Conservation (phyloP, 2,329 filamentous ascomycete species). For the Epichloe coenophiala region DNA sequence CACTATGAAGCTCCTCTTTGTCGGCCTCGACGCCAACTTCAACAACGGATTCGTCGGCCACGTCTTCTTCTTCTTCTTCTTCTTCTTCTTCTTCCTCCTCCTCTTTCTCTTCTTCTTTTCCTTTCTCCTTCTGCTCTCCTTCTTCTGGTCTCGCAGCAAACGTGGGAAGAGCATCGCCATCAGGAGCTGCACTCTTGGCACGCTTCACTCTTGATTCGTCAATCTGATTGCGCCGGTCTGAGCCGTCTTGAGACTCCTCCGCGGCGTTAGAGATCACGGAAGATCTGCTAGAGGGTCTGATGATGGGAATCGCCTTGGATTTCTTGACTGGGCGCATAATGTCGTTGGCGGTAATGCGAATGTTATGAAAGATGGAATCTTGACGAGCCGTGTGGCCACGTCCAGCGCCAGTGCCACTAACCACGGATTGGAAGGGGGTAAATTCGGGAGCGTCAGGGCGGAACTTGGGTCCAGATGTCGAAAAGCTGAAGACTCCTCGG, state of each 20-base stretch:
- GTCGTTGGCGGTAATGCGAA: constrained; percentile 48
- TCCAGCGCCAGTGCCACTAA: constrained; percentile 32
- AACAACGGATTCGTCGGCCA: not conserved
- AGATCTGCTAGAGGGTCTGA: constrained; percentile 47
- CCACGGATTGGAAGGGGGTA: constrained; percentile 43
- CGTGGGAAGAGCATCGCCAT: constrained; percentile 59
- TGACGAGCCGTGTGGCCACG: constrained; percentile 29
- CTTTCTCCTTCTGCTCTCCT: constrained; percentile 4
- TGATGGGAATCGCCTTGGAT: constrained; percentile 74
- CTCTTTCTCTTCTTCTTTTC: constrained; percentile 4
- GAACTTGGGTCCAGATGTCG: constrained; percentile 52
- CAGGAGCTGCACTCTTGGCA: constrained; percentile 48
- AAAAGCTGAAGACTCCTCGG: constrained; percentile 54
- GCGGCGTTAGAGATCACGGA: constrained; percentile 18
- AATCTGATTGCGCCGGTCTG: constrained; percentile 41
- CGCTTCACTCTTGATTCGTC: constrained; percentile 65
- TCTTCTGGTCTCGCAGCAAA: constrained; percentile 48
- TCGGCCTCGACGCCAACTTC: not conserved
- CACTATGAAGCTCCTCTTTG: not conserved
- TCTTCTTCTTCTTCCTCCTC: constrained; percentile 7
- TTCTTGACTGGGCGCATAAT: constrained; percentile 53
- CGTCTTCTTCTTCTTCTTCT: no score
- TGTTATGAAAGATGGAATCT: constrained; percentile 54
- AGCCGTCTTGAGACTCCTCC: constrained; percentile 14
- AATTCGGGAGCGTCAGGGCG: constrained; percentile 67